Conservation (phyloP, 139 green algal genomes). For the Asterochloris sp. region DNA sequence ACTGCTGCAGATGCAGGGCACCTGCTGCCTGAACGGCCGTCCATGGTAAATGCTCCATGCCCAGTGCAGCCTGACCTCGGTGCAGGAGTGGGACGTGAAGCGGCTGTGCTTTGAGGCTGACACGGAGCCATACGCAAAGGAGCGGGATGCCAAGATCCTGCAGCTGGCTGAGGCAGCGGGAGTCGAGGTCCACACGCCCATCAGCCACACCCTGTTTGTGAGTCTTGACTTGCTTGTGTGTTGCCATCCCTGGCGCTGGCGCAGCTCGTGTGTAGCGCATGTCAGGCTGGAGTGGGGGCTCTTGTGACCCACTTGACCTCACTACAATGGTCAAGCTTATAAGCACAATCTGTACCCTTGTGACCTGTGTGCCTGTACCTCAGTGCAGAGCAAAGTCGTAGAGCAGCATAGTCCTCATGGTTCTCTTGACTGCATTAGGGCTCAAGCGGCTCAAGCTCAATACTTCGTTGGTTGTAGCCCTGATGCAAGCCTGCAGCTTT, state of each 20-base stretch:
- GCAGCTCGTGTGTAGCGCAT: too few relatives aligned
- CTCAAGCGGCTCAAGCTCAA: too few relatives aligned
- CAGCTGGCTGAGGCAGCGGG: slow-evolving; percentile 35
- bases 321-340: not conserved
- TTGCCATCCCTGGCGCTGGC: too few relatives aligned
- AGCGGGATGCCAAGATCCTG: slow-evolving; percentile 48
- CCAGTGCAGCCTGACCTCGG: not conserved
- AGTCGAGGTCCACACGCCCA: slow-evolving; percentile 47
- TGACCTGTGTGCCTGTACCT: not conserved
- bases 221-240: not conserved
- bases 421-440: too few relatives aligned
- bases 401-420: too few relatives aligned
- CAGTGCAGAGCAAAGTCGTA: too few relatives aligned
- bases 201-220: slow-evolving; percentile 83
- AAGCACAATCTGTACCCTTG: not conserved
- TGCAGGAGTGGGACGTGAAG: slow-evolving; percentile 53
- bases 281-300: not conserved
- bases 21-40: too few relatives aligned
- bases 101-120: slow-evolving; percentile 83
- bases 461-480: too few relatives aligned
- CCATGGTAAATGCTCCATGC: too few relatives aligned
- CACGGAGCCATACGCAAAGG: slow-evolving; percentile 80
- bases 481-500: too few relatives aligned
- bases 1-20: too few relatives aligned
- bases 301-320: not conserved